Evolutionary conservation across 2,329 filamentous ascomycete species (phyloP), one percentile per base, ranked within the genome.

Genomic region (Neoarthrinium moseri): DNA sequence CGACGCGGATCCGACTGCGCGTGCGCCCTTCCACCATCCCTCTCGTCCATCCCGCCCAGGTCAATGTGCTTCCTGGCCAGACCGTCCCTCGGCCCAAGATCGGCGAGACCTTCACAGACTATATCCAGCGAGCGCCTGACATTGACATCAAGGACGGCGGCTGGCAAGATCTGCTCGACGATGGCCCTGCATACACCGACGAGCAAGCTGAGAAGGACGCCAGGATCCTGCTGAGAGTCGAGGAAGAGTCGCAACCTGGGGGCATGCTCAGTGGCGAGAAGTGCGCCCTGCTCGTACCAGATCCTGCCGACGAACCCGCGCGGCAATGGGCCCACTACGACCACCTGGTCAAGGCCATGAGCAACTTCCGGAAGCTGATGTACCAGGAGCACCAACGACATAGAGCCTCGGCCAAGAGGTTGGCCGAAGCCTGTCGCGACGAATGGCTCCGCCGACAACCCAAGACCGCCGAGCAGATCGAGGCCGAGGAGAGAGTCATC

Each of bases 321-420:
- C 77, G 80, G 43, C 89, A 94, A 58, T 97, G 89, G 74, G 84
- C 87, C n/a, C 91, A 95, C 55, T 80, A 83, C 60, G 91, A 97
- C 59, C 89, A 97, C 61, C 76, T 97, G 43, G 75, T 87, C 36
- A 84, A 85, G 37, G 91, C 95, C 50, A 85, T 87, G 48, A 62
- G 86, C 11, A 86, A 91, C 56, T 92, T 97, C 56, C 83, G 89
- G 38, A 87, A 84, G 57, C 74, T 97, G 27, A 81, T 97, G 70
- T 68, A 85, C 3, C 80, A 83, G 47, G 94, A 99, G 64, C 87
- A 91, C 55, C 81, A 81, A 51, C 78, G 84, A 11, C 92, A 97
- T 65, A 82, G 82, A 27, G 74, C 80, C n/a, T 74, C 78, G 3
- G 92, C 92, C 2, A 95, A 91, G 64, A 81, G 82, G 43, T 67